These are phyloP conservation scores for Leccinum fuscescens DNA, from an alignment of 1,284 basidiomycete genomes.

Conservation along the genomic window DNA sequence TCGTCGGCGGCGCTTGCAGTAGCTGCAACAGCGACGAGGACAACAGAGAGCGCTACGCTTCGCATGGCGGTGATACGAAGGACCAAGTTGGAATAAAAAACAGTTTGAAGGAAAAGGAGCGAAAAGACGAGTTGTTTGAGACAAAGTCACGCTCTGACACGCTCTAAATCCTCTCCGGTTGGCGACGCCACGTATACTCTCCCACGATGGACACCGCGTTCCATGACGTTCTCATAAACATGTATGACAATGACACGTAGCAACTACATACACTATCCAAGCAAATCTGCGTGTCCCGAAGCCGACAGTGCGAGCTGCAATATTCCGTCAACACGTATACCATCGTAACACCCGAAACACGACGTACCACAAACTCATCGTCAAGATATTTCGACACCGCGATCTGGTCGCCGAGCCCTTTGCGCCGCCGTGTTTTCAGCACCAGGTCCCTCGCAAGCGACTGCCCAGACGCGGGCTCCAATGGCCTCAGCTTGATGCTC, in stretches of 20 bases:
- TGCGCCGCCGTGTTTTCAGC: conserved; percentile 93
- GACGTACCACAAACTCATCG: conserved; percentile 85
- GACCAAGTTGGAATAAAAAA: conserved; percentile 42
- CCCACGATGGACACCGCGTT: conserved; percentile 27
- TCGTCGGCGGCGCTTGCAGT: conserved; percentile 58
- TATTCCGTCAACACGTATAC: conserved; percentile 10
- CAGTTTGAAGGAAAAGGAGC: conserved; percentile 35
- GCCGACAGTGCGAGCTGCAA: conserved; percentile 81
- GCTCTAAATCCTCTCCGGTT: conserved; percentile 38
- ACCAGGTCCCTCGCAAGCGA: conserved; percentile 90
- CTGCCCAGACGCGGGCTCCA: conserved; percentile 96
- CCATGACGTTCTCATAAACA: conserved; percentile 8
- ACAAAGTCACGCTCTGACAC: conserved; percentile 12
- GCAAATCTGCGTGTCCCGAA: conserved; percentile 84
- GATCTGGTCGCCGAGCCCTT: conserved; percentile 91
- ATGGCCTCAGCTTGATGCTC: conserved; percentile 89
- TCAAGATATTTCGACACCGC: conserved; percentile 93
- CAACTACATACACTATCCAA: conserved; percentile 48
- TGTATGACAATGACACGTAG: background rate
- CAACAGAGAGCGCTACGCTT: conserved; percentile 76
- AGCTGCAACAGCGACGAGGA: conserved; percentile 64
- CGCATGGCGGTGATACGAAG: conserved; percentile 73
- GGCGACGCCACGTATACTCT: conserved; percentile 50
- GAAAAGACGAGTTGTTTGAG: conserved; percentile 27
- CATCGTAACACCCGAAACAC: conserved; percentile 10